phyloP scores from a whole-genome alignment of 1,284 basidiomycete species.

The Cryptococcus sp. region DNA sequence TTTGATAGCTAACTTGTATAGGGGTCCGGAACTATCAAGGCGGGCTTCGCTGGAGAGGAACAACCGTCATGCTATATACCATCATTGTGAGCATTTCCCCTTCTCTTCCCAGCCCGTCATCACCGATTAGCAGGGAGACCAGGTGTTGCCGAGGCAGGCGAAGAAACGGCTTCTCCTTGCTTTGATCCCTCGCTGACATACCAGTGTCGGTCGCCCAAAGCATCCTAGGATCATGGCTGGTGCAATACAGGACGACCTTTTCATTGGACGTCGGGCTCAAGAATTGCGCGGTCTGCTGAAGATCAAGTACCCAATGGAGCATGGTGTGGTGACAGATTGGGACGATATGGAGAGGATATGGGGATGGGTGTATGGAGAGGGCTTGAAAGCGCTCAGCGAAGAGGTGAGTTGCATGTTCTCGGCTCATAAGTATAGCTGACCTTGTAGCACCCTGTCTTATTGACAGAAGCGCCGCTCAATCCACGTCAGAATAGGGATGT shows the following conservation, averaged over 20 bases:
- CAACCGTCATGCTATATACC: conserved; percentile 98
- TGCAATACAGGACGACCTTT: conserved; percentile 59
- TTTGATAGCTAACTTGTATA: conserved; percentile 39
- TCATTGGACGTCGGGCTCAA: conserved; percentile 89
- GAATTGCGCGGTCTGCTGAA: conserved; percentile 89
- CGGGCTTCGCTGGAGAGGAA: conserved; percentile 94
- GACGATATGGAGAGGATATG: conserved; percentile 99
- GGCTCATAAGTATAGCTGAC: neutral
- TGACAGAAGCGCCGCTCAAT: conserved; percentile 93
- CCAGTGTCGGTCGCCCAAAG: conserved; percentile 88
- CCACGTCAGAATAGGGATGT: conserved; percentile 89
- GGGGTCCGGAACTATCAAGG: conserved; percentile 96
- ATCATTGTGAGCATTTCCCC: conserved; percentile 69
- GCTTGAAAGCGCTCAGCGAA: conserved; percentile 87
- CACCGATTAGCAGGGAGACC: too few relatives aligned
- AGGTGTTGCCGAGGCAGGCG: too few relatives aligned
- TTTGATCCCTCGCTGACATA: too few relatives aligned
- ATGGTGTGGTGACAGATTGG: conserved; percentile 86
- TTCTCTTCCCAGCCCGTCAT: neutral
- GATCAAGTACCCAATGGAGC: conserved; percentile 98
- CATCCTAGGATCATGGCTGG: conserved; percentile 96
- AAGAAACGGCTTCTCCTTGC: too few relatives aligned
- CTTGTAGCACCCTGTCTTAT: conserved; percentile 81
- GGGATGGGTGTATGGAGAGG: conserved; percentile 93
- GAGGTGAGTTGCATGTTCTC: conserved; percentile 58